Percentiles rank a stretch among this genome's conserved stretches.
Evolutionary conservation across 164 flowering plant genomes (phyloP).

Genomic region (Kingdonia uniflora): DNA sequence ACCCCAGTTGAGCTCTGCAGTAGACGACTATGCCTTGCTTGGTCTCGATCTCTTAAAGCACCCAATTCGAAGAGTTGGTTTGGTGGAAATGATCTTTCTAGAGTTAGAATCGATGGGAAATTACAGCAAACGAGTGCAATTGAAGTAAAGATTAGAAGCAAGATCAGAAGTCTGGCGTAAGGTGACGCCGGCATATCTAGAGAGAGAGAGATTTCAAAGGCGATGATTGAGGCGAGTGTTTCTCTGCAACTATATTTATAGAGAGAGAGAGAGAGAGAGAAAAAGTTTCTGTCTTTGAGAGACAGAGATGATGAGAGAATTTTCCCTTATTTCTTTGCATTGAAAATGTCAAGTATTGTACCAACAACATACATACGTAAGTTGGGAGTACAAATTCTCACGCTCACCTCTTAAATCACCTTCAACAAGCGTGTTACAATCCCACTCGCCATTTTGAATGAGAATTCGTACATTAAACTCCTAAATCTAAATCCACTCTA

Average conservation of each 20-base stretch:
- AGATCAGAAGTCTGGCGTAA: constrained; percentile 18
- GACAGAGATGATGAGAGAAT: too few relatives aligned
- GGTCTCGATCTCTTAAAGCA: constrained; percentile 50
- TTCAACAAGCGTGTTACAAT: too few relatives aligned
- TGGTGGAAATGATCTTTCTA: constrained; percentile 60
- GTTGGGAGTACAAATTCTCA: too few relatives aligned
- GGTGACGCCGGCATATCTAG: constrained; percentile 23
- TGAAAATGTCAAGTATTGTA: too few relatives aligned
- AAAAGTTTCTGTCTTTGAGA: too few relatives aligned
- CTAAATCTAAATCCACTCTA: too few relatives aligned
- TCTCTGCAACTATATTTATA: not conserved
- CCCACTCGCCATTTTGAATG: too few relatives aligned
- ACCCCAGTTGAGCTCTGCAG: constrained; percentile 43
- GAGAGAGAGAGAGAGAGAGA: constrained; percentile 2
- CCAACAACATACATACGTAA: too few relatives aligned
- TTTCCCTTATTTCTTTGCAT: too few relatives aligned
- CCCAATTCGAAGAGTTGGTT: constrained; percentile 27
- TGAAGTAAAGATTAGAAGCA: constrained; percentile 12
- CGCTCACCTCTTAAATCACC: too few relatives aligned
- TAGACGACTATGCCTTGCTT: constrained; percentile 53
- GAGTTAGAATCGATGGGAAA: constrained; percentile 35
- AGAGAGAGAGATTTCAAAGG: too few relatives aligned
- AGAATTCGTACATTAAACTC: too few relatives aligned
- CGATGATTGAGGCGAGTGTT: not conserved
- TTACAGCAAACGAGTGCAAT: constrained; percentile 16